A percentile compares a stretch with the other conserved stretches of the same genome.
phyloP scores from a whole-genome alignment of 2,329 filamentous ascomycete species.

The Pseudonectria foliicola region DNA sequence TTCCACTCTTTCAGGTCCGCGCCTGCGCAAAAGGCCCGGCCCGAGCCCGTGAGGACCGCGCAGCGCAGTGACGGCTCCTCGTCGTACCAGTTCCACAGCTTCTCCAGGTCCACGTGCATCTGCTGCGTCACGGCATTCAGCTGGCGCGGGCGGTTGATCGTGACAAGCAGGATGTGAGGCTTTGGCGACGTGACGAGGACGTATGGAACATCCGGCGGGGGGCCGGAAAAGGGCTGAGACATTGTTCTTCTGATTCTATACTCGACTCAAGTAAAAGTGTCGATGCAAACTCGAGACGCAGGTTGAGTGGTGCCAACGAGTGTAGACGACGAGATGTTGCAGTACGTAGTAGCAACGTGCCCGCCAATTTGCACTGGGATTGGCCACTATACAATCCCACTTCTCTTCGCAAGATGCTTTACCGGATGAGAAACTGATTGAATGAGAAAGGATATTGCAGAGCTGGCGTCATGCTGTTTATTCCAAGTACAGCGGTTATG shows the following conservation, averaged over 20 bases:
- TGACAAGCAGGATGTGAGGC: conserved; percentile 50
- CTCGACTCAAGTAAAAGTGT: too few relatives aligned
- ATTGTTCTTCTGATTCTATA: too few relatives aligned
- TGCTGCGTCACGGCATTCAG: conserved; percentile 50
- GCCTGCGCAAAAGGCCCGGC: conserved; percentile 60
- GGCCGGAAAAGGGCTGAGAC: conserved; percentile 22
- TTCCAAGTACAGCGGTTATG: conserved; percentile 6
- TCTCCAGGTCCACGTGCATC: conserved; percentile 41
- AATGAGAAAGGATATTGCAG: too few relatives aligned
- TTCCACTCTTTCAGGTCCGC: conserved; percentile 61
- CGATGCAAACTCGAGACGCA: too few relatives aligned
- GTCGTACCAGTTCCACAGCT: conserved; percentile 54
- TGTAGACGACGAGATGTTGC: conserved; percentile 1
- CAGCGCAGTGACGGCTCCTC: conserved; percentile 52
- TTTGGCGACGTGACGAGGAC: conserved; percentile 42
- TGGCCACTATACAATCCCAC: too few relatives aligned
- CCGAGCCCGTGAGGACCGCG: conserved; percentile 55
- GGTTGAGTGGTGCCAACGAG: conserved; percentile 6
- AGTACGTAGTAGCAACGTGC: not conserved
- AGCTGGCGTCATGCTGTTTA: not conserved
- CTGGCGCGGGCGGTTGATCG: conserved; percentile 49
- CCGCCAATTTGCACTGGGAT: too few relatives aligned
- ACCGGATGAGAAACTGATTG: too few relatives aligned
- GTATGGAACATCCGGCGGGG: conserved; percentile 35
- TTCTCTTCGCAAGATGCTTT: too few relatives aligned